Conservation (phyloP, 2,329 filamentous ascomycete genomes). For the Ophiostoma populinum region DNA sequence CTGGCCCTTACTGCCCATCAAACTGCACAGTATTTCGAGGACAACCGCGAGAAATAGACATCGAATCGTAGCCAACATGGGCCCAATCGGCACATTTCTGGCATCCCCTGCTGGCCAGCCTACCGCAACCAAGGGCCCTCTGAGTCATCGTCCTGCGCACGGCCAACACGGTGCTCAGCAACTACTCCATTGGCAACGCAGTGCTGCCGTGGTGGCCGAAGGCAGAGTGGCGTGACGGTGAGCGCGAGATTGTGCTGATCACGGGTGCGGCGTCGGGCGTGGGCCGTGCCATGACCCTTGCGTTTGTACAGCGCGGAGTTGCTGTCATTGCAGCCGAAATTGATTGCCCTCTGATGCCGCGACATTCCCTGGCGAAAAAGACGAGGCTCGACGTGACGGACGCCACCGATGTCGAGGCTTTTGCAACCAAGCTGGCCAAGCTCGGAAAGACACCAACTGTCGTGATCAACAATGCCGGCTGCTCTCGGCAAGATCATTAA, state of each 20-base stretch:
- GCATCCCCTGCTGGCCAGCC: too few species aligned
- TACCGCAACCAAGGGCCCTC: not conserved
- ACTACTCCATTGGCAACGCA: constrained; percentile 4
- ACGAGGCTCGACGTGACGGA: not conserved
- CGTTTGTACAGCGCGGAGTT: constrained; percentile 46
- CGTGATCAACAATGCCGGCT: constrained; percentile 56
- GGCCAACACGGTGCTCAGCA: constrained; percentile 4
- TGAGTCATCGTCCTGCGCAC: not conserved
- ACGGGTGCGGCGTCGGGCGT: constrained; percentile 64
- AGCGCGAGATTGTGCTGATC: constrained; percentile 40
- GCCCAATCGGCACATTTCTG: too few species aligned
- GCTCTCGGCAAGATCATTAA: constrained; percentile 44
- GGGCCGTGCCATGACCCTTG: constrained; percentile 44
- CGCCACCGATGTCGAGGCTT: constrained; percentile 1
- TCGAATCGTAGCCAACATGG: too few species aligned
- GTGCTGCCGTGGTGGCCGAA: not conserved
- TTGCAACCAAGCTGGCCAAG: too few species aligned
- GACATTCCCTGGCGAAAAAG: constrained; percentile 27
- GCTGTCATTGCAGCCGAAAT: constrained; percentile 48
- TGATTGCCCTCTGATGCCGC: too few species aligned
- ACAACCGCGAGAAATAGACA: too few species aligned
- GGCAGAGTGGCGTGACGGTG: constrained; percentile 3
- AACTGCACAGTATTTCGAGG: too few species aligned
- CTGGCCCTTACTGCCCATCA: too few species aligned
- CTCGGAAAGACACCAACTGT: too few species aligned